Percentiles rank a stretch among this genome's conserved stretches.
phyloP scores from a whole-genome alignment of 257 asterid genomes.

The Apocynum venetum region DNA sequence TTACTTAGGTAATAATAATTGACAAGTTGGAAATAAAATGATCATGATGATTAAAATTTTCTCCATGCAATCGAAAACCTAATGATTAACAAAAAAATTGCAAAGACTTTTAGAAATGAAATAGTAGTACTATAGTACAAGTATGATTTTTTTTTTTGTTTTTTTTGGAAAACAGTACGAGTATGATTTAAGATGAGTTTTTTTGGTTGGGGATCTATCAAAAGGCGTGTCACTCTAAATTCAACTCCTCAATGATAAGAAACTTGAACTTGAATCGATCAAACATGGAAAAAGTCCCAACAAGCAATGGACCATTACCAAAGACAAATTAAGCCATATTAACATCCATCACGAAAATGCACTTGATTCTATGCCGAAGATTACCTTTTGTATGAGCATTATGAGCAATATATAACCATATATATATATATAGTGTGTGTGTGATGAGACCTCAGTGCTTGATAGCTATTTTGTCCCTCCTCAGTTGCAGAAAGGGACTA shows the following conservation, averaged over 20 bases:
- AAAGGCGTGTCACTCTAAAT: constrained; percentile 19
- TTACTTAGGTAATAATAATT: not conserved
- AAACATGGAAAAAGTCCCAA: constrained; percentile 12
- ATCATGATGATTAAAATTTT: not conserved
- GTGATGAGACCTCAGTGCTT: constrained; percentile 28
- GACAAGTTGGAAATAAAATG: not conserved
- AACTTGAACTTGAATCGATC: constrained; percentile 12
- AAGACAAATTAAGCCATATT: not conserved
- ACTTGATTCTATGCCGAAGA: constrained; percentile 1
- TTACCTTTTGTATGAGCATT: not conserved
- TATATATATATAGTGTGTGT: not conserved
- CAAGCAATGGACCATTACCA: constrained; percentile 1
- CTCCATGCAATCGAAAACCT: constrained; percentile 11
- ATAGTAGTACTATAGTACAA: not conserved
- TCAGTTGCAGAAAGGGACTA: not conserved
- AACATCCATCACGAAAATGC: constrained; percentile 3
- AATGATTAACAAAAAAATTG: constrained; percentile 10
- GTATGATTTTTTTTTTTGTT: not conserved
- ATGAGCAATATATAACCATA: constrained; percentile 13
- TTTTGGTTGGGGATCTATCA: not conserved
- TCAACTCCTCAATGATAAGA: constrained; percentile 30
- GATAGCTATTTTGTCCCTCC: constrained; percentile 23
- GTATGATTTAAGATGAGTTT: not conserved
- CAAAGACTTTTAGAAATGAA: not conserved
- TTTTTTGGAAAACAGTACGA: no score